Evolutionary conservation across 306 rosid genomes (phyloP).

Genomic region (Styphnolobium japonicum): DNA sequence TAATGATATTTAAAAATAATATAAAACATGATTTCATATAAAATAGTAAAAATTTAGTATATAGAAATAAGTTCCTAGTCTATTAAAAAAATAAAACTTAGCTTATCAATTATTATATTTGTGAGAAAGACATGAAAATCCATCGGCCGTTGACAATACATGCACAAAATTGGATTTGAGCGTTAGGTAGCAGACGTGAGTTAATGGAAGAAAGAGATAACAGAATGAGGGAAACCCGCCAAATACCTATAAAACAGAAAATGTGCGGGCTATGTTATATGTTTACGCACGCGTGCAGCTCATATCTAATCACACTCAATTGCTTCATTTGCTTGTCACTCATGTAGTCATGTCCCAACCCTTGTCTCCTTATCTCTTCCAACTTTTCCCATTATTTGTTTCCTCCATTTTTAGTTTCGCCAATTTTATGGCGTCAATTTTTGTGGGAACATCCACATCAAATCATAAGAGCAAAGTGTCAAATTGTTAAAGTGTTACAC

Average conservation of each 20-base stretch:
- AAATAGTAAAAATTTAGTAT: not conserved
- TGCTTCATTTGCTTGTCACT: slow-evolving; percentile 18
- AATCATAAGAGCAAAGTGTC: not conserved
- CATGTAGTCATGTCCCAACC: slow-evolving; percentile 7
- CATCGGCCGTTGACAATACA: not conserved
- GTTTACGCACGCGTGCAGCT: slow-evolving; percentile 30
- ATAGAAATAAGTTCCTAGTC: not conserved
- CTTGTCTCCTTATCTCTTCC: slow-evolving; percentile 33
- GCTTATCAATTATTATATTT: slow-evolving; percentile 15
- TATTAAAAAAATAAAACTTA: not conserved
- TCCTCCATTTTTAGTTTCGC: not conserved
- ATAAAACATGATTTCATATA: too few species aligned
- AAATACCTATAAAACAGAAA: not conserved
- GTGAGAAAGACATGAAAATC: not conserved
- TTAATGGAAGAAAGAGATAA: too few species aligned
- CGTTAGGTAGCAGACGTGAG: not conserved
- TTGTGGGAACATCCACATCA: slow-evolving; percentile 1
- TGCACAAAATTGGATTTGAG: not conserved
- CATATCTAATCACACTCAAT: slow-evolving; percentile 33
- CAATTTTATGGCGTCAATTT: slow-evolving; percentile 10
- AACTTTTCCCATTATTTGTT: not conserved
- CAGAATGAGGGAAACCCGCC: not conserved
- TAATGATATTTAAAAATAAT: not conserved
- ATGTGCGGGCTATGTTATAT: not conserved
- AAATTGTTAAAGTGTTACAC: not conserved